Evolutionary conservation across 352 stramenopile species (phyloP).

Genomic region (Globisporangium sylvaticum): DNA sequence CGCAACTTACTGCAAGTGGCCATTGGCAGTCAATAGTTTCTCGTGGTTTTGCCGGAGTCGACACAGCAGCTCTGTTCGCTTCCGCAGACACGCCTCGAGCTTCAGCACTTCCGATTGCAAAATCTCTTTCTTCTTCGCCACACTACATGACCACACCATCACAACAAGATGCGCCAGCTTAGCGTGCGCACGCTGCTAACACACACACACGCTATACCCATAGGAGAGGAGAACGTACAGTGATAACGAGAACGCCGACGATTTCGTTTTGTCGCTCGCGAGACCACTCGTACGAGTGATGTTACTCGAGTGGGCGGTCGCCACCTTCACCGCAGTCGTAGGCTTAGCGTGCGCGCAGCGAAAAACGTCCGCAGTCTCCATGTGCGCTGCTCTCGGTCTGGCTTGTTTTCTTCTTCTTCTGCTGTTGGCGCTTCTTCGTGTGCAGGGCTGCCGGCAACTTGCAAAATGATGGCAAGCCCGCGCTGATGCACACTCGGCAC

Average conservation of each 20-base stretch:
- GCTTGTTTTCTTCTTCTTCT: not conserved
- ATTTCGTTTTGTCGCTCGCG: not conserved
- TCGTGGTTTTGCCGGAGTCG: conserved; percentile 7
- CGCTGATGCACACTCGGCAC: not conserved
- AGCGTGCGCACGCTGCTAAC: not conserved
- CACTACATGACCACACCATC: not conserved
- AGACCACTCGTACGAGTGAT: not conserved
- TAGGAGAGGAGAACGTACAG: not conserved
- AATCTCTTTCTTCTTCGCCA: conserved; percentile 16
- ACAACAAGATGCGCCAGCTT: not conserved
- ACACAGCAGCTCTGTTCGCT: conserved; percentile 10
- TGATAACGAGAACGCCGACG: not conserved
- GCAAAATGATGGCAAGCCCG: not conserved
- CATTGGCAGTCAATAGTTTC: conserved; percentile 9
- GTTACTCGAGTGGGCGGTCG: not conserved
- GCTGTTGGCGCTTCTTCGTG: not conserved
- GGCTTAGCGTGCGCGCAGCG: not conserved
- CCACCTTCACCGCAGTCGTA: not conserved
- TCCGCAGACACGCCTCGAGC: conserved; percentile 10
- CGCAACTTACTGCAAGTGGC: conserved; percentile 9
- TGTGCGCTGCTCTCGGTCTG: not conserved
- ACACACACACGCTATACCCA: too few species aligned
- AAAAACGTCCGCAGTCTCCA: not conserved
- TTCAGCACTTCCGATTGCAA: conserved; percentile 10
- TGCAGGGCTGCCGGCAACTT: not conserved